Conservation (phyloP, 768 basidiomycete genomes). For the Lactifluus echinatus region DNA sequence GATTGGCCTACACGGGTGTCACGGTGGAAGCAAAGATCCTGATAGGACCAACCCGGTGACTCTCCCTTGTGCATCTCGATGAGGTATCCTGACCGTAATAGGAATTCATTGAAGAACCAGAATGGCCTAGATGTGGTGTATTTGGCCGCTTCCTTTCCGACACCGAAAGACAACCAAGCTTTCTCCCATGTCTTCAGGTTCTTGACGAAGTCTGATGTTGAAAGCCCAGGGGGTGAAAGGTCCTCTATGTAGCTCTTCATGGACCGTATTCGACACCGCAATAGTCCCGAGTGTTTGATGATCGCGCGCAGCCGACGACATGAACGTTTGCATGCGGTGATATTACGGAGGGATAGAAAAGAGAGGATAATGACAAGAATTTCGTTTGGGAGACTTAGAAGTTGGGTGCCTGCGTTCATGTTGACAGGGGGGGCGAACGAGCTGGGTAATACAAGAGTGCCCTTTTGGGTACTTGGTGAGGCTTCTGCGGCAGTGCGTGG, state of each 20-base stretch:
- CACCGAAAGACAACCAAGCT: not conserved
- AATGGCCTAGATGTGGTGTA: not conserved
- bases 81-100: conserved; percentile 5
- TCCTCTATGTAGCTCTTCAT: not conserved
- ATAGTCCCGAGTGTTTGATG: not conserved
- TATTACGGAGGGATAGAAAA: not conserved
- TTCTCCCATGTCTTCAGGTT: not conserved
- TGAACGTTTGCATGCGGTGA: conserved; percentile 1
- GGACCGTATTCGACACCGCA: not conserved
- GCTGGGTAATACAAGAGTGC: too few species aligned
- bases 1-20: not conserved
- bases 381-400: conserved; percentile 7
- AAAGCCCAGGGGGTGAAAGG: not conserved
- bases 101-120: not conserved
- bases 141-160: not conserved
- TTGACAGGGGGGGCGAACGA: too few species aligned
- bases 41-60: conserved; percentile 1
- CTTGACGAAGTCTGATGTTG: not conserved
- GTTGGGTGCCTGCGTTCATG: not conserved
- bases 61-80: not conserved
- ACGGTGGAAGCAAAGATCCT: not conserved
- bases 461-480: not conserved
- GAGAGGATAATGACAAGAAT: conserved; percentile 1
- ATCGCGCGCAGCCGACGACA: conserved; percentile 1
- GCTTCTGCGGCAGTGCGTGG: not conserved